These are phyloP conservation scores for Fagus sylvatica DNA, from an alignment of 306 rosid species.

Conservation along the genomic window DNA sequence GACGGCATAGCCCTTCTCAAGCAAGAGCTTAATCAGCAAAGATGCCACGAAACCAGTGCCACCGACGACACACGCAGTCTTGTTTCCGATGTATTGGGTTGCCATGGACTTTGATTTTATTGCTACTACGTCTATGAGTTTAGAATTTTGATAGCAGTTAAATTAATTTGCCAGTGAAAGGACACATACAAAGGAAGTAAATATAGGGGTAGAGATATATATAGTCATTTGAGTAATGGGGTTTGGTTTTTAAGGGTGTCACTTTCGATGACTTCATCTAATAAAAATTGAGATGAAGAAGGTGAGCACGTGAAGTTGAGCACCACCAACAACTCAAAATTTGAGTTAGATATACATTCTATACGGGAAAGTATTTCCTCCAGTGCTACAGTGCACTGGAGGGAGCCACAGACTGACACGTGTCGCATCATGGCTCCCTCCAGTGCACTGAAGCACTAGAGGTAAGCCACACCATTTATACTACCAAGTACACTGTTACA, in stretches of 20 bases:
- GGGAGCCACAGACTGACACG: too few species aligned
- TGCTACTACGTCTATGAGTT: too few species aligned
- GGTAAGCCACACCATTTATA: too few species aligned
- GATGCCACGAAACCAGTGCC: conserved; percentile 75
- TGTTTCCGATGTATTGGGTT: conserved; percentile 32
- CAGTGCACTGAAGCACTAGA: too few species aligned
- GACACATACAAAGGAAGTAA: background rate
- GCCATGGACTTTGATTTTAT: conserved; percentile 34
- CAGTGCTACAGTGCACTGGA: too few species aligned
- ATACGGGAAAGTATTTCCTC: too few species aligned
- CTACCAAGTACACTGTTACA: too few species aligned
- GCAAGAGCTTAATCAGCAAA: conserved; percentile 58
- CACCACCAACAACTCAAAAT: conserved; percentile 20
- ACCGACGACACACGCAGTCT: conserved; percentile 73
- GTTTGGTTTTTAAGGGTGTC: background rate
- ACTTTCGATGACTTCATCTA: background rate
- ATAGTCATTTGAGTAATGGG: background rate
- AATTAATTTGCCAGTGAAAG: background rate
- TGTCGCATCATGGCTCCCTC: too few species aligned
- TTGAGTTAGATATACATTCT: too few species aligned
- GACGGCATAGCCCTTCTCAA: conserved; percentile 68
- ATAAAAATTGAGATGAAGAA: conserved; percentile 1
- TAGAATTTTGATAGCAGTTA: background rate
- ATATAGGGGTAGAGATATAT: background rate
- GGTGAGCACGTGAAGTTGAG: conserved; percentile 42